Evolutionary conservation across 495 filamentous ascomycete species (phyloP).

Genomic region (Penicillium cataractarum): DNA sequence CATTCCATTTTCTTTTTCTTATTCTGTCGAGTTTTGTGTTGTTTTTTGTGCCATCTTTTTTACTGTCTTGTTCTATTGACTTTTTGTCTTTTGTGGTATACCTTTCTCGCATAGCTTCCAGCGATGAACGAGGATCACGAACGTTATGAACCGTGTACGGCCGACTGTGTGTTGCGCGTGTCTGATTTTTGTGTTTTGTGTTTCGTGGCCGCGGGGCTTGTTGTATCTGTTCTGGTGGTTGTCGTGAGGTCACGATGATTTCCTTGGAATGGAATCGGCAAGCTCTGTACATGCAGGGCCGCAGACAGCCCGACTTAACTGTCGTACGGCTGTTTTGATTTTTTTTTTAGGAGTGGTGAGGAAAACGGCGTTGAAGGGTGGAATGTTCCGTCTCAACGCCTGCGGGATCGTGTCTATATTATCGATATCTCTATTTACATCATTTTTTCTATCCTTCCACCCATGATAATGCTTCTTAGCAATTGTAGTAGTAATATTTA

Average conservation of each 20-base stretch:
- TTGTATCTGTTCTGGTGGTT: not conserved
- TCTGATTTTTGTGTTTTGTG: conserved; percentile 22
- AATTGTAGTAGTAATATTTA: not conserved
- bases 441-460: not conserved
- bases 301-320: conserved; percentile 8
- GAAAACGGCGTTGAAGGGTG: conserved; percentile 24
- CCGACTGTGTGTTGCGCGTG: conserved; percentile 36
- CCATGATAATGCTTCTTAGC: not conserved
- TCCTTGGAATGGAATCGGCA: conserved; percentile 10
- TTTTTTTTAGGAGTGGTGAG: conserved; percentile 20
- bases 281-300: conserved; percentile 14
- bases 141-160: conserved; percentile 52
- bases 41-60: conserved; percentile 6
- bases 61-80: conserved; percentile 26
- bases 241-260: not conserved
- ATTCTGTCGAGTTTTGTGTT: conserved; percentile 24
- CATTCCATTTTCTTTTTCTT: conserved; percentile 20
- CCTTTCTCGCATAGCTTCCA: conserved; percentile 48
- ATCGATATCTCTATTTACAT: conserved; percentile 14
- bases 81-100: conserved; percentile 39
- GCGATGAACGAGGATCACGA: conserved; percentile 56
- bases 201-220: conserved; percentile 12
- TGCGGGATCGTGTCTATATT: conserved; percentile 29
- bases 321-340: conserved; percentile 24
- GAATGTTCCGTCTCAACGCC: conserved; percentile 13